These are phyloP conservation scores for Neonectria coccinea DNA, from an alignment of 2,329 filamentous ascomycete species.

Conservation along the genomic window DNA sequence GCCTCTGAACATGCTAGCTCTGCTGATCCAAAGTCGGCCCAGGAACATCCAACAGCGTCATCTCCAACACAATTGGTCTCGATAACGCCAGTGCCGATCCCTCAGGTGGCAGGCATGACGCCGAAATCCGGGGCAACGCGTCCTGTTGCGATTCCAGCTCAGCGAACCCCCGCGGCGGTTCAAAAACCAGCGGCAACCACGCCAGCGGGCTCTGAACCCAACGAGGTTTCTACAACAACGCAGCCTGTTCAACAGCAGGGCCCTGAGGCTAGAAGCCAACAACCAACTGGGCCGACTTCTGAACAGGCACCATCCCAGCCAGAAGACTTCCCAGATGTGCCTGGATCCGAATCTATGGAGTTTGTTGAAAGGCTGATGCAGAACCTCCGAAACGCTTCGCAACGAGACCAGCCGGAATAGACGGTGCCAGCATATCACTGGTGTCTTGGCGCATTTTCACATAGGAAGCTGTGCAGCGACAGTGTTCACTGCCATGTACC, in stretches of 20 bases:
- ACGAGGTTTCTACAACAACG: background rate
- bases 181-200: background rate
- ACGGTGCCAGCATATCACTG: background rate
- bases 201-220: background rate
- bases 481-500: constrained; percentile 9
- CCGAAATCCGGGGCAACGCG: constrained; percentile 1
- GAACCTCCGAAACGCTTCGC: constrained; percentile 59
- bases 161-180: background rate
- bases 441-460: background rate
- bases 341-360: constrained; percentile 58
- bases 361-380: constrained; percentile 66
- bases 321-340: constrained; percentile 57
- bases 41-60: constrained; percentile 29
- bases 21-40: constrained; percentile 5
- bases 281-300: background rate
- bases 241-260: background rate
- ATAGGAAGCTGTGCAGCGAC: constrained; percentile 19
- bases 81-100: constrained; percentile 50
- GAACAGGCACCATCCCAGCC: constrained; percentile 17
- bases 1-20: constrained; percentile 18
- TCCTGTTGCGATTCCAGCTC: background rate
- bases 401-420: constrained; percentile 28
- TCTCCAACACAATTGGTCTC: constrained; percentile 34
- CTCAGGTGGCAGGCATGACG: constrained; percentile 39
- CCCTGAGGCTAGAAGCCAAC: background rate